Conservation (phyloP, 768 basidiomycete species). For the Pluteus cervinus region DNA sequence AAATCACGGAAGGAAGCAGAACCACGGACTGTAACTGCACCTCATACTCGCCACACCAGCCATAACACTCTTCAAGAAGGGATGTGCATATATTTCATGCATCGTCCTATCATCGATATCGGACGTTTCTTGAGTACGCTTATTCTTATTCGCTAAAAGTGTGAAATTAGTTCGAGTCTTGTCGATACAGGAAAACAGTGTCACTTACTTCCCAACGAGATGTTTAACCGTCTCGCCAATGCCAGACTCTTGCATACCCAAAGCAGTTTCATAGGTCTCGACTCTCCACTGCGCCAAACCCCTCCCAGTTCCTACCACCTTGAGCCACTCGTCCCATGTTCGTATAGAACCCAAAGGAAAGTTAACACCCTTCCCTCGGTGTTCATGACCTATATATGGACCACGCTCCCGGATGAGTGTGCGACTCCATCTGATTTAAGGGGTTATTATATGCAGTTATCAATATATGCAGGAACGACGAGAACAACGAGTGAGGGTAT, state of each 20-base stretch:
- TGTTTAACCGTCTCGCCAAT: constrained; percentile 89
- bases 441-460: constrained; percentile 6
- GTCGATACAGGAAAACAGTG: neutral
- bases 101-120: constrained; percentile 78
- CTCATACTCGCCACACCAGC: constrained; percentile 70
- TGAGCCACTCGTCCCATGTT: constrained; percentile 78
- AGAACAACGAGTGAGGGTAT: no score
- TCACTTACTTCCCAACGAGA: constrained; percentile 62
- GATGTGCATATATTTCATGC: constrained; percentile 69
- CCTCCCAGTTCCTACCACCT: constrained; percentile 92
- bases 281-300: constrained; percentile 89
- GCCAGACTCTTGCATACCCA: constrained; percentile 74
- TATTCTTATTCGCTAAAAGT: constrained; percentile 66
- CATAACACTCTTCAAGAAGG: constrained; percentile 65
- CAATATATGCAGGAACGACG: neutral
- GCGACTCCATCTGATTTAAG: no score
- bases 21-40: constrained; percentile 65
- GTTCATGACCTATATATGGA: constrained; percentile 75
- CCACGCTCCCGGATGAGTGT: constrained; percentile 73
- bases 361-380: constrained; percentile 79
- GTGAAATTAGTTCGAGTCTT: neutral
- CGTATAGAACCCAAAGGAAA: constrained; percentile 78
- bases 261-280: constrained; percentile 73
- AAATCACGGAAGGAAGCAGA: neutral
- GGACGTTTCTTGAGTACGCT: constrained; percentile 47